These are phyloP conservation scores for Lachancea sp. DNA, from an alignment of 805 yeast species.

Conservation along the genomic window DNA sequence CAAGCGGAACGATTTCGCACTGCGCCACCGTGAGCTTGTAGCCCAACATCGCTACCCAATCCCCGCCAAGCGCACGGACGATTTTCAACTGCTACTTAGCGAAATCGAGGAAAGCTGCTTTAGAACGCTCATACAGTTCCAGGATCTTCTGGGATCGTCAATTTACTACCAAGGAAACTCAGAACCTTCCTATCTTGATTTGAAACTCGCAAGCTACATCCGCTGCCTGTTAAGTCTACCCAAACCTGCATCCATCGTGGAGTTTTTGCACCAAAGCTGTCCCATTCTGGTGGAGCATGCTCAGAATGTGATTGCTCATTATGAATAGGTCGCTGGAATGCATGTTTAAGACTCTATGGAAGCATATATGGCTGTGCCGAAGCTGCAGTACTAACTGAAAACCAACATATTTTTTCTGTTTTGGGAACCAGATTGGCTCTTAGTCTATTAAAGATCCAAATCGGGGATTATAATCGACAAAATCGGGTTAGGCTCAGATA, in stretches of 20 bases:
- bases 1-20: constrained; percentile 32
- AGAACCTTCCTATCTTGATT: constrained; percentile 21
- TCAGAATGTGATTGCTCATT: constrained; percentile 2
- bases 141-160: constrained; percentile 14
- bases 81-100: constrained; percentile 13
- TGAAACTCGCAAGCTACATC: constrained; percentile 32
- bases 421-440: background rate
- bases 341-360: too few relatives aligned
- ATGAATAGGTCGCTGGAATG: background rate
- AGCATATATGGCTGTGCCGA: too few relatives aligned
- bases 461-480: background rate
- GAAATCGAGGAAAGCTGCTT: constrained; percentile 20
- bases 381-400: too few relatives aligned
- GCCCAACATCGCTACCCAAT: background rate
- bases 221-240: constrained; percentile 22
- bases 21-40: constrained; percentile 34
- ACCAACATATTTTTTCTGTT: background rate
- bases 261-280: constrained; percentile 10
- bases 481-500: too few relatives aligned
- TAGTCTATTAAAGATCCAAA: background rate
- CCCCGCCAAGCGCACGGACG: constrained; percentile 6
- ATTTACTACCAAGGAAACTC: constrained; percentile 9
- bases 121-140: constrained; percentile 23
- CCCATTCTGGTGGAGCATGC: constrained; percentile 17
- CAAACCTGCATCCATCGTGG: constrained; percentile 9